These are phyloP conservation scores for Blastomyces percursus DNA, from an alignment of 2,329 filamentous ascomycete species.

Conservation along the genomic window DNA sequence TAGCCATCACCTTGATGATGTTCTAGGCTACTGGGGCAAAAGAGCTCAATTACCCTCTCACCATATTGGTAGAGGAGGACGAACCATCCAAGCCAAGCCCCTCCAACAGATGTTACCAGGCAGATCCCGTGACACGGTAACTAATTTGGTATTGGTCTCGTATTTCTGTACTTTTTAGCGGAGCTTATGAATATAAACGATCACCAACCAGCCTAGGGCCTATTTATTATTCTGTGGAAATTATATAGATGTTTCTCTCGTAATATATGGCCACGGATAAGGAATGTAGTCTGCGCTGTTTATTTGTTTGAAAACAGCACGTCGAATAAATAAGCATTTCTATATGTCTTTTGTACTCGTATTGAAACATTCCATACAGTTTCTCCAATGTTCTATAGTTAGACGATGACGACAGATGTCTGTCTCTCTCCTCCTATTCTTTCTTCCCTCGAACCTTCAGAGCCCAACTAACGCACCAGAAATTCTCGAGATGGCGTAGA, in stretches of 20 bases:
- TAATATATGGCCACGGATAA: neutral
- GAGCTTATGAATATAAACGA: neutral
- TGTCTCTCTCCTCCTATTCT: neutral
- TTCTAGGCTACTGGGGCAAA: no score
- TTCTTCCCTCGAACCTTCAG: neutral
- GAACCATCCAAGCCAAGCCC: no score
- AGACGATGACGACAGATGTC: neutral
- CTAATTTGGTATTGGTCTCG: neutral
- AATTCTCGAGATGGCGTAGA: neutral
- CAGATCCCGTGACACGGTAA: neutral
- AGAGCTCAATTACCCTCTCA: no score
- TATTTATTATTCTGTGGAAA: neutral
- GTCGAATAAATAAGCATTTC: neutral
- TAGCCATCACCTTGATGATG: no score
- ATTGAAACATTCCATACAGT: neutral
- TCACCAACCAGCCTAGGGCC: neutral
- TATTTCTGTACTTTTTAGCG: neutral
- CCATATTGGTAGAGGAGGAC: no score
- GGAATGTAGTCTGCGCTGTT: neutral
- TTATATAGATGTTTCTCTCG: neutral
- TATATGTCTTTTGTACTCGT: neutral
- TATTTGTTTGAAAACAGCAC: neutral
- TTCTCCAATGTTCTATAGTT: no score
- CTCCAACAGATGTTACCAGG: no score
- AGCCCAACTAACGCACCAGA: neutral